A percentile compares a stretch with the other conserved stretches of the same genome.
These are phyloP conservation scores for Tolypocladium cylindrosporum DNA, from an alignment of 2,329 filamentous ascomycete genomes.

Conservation along the genomic window DNA sequence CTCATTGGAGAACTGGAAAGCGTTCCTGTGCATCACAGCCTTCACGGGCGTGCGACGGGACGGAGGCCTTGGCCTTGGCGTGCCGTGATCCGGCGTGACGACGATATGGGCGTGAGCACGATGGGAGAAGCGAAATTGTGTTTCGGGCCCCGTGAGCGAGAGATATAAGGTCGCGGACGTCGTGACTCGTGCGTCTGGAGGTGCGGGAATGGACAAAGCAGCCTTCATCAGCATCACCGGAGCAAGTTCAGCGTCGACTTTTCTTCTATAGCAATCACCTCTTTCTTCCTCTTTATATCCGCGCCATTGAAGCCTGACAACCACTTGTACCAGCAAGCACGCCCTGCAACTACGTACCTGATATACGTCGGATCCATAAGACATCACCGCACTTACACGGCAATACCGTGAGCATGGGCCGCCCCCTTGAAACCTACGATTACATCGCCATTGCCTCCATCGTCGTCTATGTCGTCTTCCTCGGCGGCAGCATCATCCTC, in stretches of 20 bases:
- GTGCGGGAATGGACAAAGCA: not conserved
- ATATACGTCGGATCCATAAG: not conserved
- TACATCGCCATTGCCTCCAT: slow-evolving; percentile 21
- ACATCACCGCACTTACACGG: not conserved
- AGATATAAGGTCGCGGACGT: not conserved
- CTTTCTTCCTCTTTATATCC: not conserved
- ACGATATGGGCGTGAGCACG: not conserved
- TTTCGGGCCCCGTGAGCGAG: not conserved
- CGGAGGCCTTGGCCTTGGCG: not conserved
- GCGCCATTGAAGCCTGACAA: not conserved
- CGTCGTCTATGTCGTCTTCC: slow-evolving; percentile 16
- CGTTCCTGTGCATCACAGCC: not conserved
- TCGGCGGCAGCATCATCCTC: slow-evolving; percentile 22
- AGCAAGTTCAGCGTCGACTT: not conserved
- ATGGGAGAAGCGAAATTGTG: not conserved
- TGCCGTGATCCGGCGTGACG: not conserved
- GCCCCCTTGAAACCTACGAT: slow-evolving; percentile 17
- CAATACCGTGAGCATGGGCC: slow-evolving; percentile 3
- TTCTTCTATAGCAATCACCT: not conserved
- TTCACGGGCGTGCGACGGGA: not conserved
- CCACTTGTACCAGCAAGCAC: not conserved
- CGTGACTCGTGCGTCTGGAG: not conserved
- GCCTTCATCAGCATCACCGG: not conserved
- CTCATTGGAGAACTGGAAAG: not conserved
- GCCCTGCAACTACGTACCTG: not conserved